A percentile compares a stretch with the other conserved stretches of the same genome.
Conservation (phyloP, 2,329 filamentous ascomycete genomes). For the Colletotrichum filicis region DNA sequence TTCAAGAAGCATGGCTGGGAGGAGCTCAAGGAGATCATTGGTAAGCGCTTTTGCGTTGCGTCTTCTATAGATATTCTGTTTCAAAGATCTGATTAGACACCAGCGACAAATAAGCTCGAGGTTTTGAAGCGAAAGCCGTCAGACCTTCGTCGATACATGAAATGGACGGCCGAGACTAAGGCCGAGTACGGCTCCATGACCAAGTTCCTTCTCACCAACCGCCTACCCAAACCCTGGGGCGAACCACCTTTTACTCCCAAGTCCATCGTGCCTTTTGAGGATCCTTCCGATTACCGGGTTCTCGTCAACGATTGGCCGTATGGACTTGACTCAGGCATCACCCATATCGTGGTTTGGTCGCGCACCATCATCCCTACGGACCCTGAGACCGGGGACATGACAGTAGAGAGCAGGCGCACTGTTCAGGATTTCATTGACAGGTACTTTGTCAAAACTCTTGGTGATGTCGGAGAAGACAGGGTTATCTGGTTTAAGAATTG, state of each 20-base stretch:
- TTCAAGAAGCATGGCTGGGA: slow-evolving; percentile 81
- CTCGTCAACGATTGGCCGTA: slow-evolving; percentile 96
- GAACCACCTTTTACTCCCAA: slow-evolving; percentile 63
- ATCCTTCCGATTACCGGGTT: slow-evolving; percentile 72
- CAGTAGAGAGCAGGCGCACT: slow-evolving; percentile 69
- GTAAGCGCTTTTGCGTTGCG: slow-evolving; percentile 46
- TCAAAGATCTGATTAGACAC: background rate
- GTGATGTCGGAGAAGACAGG: slow-evolving; percentile 57
- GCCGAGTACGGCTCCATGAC: slow-evolving; percentile 82
- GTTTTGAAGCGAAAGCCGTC: slow-evolving; percentile 83
- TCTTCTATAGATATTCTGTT: background rate
- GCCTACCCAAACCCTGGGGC: slow-evolving; percentile 76
- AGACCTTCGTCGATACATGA: slow-evolving; percentile 81
- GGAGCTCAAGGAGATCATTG: slow-evolving; percentile 74
- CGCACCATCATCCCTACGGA: slow-evolving; percentile 84
- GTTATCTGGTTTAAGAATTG: slow-evolving; percentile 96
- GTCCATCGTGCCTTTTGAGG: slow-evolving; percentile 62
- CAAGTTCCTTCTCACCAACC: slow-evolving; percentile 79
- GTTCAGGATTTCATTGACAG: slow-evolving; percentile 77
- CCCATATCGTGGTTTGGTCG: slow-evolving; percentile 93
- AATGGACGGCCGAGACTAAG: slow-evolving; percentile 78
- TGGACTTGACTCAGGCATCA: slow-evolving; percentile 71
- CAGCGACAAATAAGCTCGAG: slow-evolving; percentile 72
- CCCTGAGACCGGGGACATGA: slow-evolving; percentile 76
- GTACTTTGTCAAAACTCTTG: slow-evolving; percentile 73